Base-by-base conservation (phyloP, 169 alveolate species). In the Cryptosporidium meleagridis region DNA sequence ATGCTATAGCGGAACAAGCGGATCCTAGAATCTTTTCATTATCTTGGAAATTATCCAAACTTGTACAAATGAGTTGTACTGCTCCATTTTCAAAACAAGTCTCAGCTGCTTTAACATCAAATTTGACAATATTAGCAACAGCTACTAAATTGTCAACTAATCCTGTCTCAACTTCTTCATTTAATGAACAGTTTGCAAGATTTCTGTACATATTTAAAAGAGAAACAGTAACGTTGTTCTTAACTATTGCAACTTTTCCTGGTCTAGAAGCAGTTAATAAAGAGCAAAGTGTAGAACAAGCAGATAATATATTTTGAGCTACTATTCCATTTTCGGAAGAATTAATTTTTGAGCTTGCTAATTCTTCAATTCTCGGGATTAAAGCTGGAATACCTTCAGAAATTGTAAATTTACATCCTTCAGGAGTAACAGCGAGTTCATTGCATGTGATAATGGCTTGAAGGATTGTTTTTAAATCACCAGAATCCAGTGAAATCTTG, bases 1-100 rank as follows among this genome's bases (percentile, higher is more conserved):
- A 85, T 7, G 97, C 98, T 51, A 96, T 94, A 70, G 98, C 96
- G 44, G 93, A 95, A 86, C 96, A 96, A 7, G 96, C 94, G 44
- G 96, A 93, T 52, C 95, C 96, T 23, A 96, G 87, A 39, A 96
- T 96, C 29, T 85, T 70, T 4, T 96, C 96, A 67, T 93, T 93
- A 62, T 94, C 95, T 69, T 93, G 94, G 91, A 94, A 95, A 58
- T 70, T 58, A 75, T 95, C 95, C 70, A 96, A 93, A 53, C 97
- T 95, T 12, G 91, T 59, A 85, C 97, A 95, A 45, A 96, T 72
- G 41, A 94, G 93, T 45, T 92, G 91, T 26, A 95, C 93, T 33
- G 96, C 91, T 45, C 94, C 96, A 70, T 75, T 85, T 89, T 94
- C 94, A 86, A 95, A 91, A 29, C 96, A 97, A 44, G 91, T 84